Evolutionary conservation across 1,284 basidiomycete genomes (phyloP).

Genomic region (Ustilago cynodontis): DNA sequence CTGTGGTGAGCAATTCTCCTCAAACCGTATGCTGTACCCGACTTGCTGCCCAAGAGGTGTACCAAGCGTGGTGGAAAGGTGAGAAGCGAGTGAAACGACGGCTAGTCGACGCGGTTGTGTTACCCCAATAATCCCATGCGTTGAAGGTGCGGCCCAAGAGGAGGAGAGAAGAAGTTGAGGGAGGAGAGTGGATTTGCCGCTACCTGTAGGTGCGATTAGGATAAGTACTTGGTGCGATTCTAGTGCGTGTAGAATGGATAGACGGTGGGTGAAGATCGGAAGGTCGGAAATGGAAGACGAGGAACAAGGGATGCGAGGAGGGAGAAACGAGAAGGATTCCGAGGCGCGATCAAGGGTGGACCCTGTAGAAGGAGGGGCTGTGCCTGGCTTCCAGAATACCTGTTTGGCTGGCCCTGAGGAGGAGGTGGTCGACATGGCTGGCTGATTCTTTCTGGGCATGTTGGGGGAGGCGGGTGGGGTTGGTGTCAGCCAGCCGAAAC

Average conservation of each 20-base stretch:
- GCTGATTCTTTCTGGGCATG: not conserved
- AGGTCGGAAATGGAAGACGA: slow-evolving; percentile 69
- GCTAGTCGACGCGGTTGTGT: slow-evolving; percentile 70
- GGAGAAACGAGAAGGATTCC: slow-evolving; percentile 1
- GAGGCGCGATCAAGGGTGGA: slow-evolving; percentile 34
- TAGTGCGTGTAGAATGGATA: slow-evolving; percentile 83
- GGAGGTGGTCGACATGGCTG: slow-evolving; percentile 5
- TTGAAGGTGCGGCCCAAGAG: slow-evolving; percentile 71
- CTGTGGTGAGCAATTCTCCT: slow-evolving; percentile 64
- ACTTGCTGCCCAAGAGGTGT: slow-evolving; percentile 83
- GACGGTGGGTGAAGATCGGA: slow-evolving; percentile 88
- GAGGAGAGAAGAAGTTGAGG: slow-evolving; percentile 93
- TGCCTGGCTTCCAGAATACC: slow-evolving; percentile 68
- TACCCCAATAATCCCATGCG: slow-evolving; percentile 62
- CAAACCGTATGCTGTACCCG: slow-evolving; percentile 72
- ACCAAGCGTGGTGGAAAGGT: slow-evolving; percentile 68
- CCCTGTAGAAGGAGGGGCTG: slow-evolving; percentile 39
- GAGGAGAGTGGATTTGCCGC: slow-evolving; percentile 74
- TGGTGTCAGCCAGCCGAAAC: slow-evolving; percentile 4
- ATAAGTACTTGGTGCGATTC: slow-evolving; percentile 87
- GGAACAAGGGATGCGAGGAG: not conserved
- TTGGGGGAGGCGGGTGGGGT: not conserved
- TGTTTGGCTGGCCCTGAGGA: slow-evolving; percentile 6
- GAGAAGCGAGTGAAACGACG: slow-evolving; percentile 69
- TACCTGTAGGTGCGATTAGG: slow-evolving; percentile 72